phyloP scores from a whole-genome alignment of 2,329 filamentous ascomycete genomes.

The Knoxdaviesia capensis region DNA sequence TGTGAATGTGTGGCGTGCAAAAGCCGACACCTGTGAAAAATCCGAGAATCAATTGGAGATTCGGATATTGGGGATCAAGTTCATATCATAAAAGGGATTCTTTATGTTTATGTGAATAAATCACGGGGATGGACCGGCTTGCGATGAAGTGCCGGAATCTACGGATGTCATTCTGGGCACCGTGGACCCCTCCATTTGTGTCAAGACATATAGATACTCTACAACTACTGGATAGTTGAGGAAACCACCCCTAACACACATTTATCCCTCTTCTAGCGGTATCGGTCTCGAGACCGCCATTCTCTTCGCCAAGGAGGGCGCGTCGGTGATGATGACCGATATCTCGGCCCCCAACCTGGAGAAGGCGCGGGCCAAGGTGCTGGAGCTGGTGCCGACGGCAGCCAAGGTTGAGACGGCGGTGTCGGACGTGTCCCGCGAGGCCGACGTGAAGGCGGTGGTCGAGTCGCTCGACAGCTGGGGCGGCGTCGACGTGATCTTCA shows the following conservation, averaged over 20 bases:
- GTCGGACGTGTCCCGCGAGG: conserved; percentile 71
- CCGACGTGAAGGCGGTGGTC: conserved; percentile 54
- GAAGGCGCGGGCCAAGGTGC: conserved; percentile 55
- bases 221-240: too few species aligned
- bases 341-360: conserved; percentile 62
- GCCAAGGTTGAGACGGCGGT: conserved; percentile 37
- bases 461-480: conserved; percentile 65
- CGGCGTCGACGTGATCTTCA: conserved; percentile 82
- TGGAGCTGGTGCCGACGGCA: conserved; percentile 45
- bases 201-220: too few species aligned
- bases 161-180: neutral
- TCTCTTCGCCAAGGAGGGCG: conserved; percentile 76
- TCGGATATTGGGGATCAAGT: too few species aligned
- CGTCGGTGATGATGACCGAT: conserved; percentile 68
- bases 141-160: neutral
- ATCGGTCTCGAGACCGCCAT: conserved; percentile 87
- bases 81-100: neutral
- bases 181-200: too few species aligned
- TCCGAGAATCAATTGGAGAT: too few species aligned
- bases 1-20: neutral
- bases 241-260: too few species aligned
- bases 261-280: conserved; percentile 31
- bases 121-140: too few species aligned
- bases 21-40: too few species aligned
- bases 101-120: too few species aligned